Base-by-base conservation (phyloP, 495 filamentous ascomycete genomes). In the Melanomma pulvis-pyrius region DNA sequence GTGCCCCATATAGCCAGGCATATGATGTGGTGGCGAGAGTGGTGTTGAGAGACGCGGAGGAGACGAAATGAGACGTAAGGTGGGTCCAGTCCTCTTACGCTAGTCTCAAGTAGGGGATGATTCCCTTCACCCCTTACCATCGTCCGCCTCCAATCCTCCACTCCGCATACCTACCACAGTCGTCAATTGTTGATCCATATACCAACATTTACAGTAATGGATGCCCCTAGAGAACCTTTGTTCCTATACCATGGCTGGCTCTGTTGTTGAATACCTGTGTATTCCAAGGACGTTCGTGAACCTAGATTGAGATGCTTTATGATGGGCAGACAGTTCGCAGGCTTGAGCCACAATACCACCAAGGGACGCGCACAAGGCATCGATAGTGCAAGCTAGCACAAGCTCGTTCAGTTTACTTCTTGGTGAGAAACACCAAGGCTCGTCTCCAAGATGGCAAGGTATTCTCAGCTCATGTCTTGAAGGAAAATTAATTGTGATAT, bases 71-170 rank as follows among this genome's bases (percentile, higher is more conserved):
- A 54, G 26, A 21, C 1, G 28, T 15, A 29, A 5, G n/a, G n/a
- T n/a, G n/a, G n/a, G n/a, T n/a, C n/a, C 51, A 36, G n/a, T 49
- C 25, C 25, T 50, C 21, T 11, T 6, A 9, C 51, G 26, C 51
- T 54, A 54, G 51, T 54, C 24, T 34, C 28, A 21, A 54, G 21
- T 7, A 54, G 25, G 9, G 51, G 51, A 32, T 54, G 4, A 54
- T 5, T n/a, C 26, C n/a, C 22, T 51, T 51, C 29, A 13, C n/a
- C 25, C 9, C 25, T 29, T 26, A 32, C 8, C 17, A 54, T 29
- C 26, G 21, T 54, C 51, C 39, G 39, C 13, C 32, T 36, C 32
- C 39, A n/a, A n/a, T n/a, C n/a, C n/a, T n/a, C n/a, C n/a, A n/a
- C n/a, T n/a, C n/a, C n/a, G n/a, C n/a, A n/a, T n/a, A n/a, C n/a